Percentiles rank a stretch among this genome's conserved stretches.
Conservation (phyloP, 179 eudicot species). For the Silene coronaria region DNA sequence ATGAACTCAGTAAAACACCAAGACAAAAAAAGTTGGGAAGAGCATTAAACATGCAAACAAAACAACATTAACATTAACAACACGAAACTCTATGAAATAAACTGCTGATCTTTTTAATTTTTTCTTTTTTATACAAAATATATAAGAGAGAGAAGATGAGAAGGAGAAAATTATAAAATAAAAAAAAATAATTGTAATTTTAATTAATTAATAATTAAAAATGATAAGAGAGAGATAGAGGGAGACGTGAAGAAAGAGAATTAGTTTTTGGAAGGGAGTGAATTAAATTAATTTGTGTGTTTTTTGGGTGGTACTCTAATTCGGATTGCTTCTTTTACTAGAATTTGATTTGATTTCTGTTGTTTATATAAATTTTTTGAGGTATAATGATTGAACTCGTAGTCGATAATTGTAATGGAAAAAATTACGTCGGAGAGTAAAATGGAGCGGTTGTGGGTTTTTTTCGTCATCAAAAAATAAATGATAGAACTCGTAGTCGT, state of each 20-base stretch:
- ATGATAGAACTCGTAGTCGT: too few relatives aligned
- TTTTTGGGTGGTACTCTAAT: neutral
- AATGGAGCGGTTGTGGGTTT: too few relatives aligned
- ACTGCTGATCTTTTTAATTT: neutral
- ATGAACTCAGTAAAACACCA: slow-evolving; percentile 21
- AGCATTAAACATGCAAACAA: slow-evolving; percentile 24
- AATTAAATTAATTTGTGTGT: neutral
- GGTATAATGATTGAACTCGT: neutral
- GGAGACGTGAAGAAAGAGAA: slow-evolving; percentile 47
- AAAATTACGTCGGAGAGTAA: too few relatives aligned
- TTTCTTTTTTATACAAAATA: too few relatives aligned
- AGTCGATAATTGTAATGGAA: neutral
- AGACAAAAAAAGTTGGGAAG: slow-evolving; percentile 7
- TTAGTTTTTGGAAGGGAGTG: slow-evolving; percentile 5
- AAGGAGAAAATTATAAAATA: neutral
- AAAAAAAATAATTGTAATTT: neutral
- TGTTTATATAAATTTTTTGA: neutral
- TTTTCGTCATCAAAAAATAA: too few relatives aligned
- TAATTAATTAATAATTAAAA: neutral
- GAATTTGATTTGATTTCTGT: neutral
- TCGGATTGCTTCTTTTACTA: neutral
- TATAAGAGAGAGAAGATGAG: neutral
- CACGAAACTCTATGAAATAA: slow-evolving; percentile 22
- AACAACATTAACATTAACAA: slow-evolving; percentile 11
- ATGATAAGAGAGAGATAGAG: neutral